phyloP scores from a whole-genome alignment of 331 rosid species.

The Arachis monticola region DNA sequence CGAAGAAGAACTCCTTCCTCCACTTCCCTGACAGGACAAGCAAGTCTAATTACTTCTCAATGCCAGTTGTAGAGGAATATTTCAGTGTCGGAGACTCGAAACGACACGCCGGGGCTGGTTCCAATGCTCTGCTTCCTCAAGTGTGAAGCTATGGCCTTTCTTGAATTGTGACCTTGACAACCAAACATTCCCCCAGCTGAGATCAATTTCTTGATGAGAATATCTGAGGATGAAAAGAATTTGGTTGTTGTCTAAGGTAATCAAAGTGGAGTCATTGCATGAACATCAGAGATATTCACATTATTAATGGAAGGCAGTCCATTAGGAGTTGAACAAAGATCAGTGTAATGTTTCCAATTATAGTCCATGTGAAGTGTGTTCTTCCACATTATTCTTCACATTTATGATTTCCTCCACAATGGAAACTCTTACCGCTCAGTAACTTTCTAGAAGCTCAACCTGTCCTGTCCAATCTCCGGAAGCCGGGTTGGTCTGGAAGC shows the following conservation, averaged over 20 bases:
- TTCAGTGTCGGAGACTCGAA: conserved; percentile 74
- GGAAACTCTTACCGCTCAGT: conserved; percentile 47
- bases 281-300: conserved; percentile 62
- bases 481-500: conserved; percentile 72
- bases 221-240: conserved; percentile 67
- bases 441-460: conserved; percentile 65
- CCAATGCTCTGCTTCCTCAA: conserved; percentile 54
- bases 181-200: conserved; percentile 83
- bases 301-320: conserved; percentile 60
- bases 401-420: conserved; percentile 34
- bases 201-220: conserved; percentile 63
- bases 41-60: conserved; percentile 58
- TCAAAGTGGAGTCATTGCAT: conserved; percentile 81
- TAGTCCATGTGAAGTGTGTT: conserved; percentile 78
- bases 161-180: conserved; percentile 51
- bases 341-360: conserved; percentile 72
- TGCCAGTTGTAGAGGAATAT: conserved; percentile 72
- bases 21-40: conserved; percentile 52
- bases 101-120: conserved; percentile 80
- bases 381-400: conserved; percentile 37
- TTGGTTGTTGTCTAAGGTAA: conserved; percentile 64
- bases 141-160: conserved; percentile 65
- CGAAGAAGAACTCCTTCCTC: conserved; percentile 48
- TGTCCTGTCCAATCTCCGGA: conserved; percentile 73
- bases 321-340: conserved; percentile 72